Evolutionary conservation across 352 stramenopile species (phyloP).

Genomic region (Globisporangium carolinianum): DNA sequence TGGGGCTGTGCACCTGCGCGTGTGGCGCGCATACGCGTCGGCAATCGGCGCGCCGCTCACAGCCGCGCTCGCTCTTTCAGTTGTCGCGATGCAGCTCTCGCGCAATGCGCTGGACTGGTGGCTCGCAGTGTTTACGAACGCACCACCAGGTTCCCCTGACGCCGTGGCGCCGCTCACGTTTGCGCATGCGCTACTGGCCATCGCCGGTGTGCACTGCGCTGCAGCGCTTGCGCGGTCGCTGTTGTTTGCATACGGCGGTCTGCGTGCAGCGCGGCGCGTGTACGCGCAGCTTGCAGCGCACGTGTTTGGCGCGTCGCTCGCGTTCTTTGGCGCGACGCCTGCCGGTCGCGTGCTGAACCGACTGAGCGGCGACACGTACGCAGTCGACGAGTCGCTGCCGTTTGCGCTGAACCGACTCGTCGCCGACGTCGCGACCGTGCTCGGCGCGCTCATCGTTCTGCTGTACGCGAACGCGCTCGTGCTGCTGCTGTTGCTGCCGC

Average conservation of each 20-base stretch:
- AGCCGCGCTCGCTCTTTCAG: constrained; percentile 35
- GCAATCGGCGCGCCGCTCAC: constrained; percentile 45
- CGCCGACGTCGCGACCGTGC: constrained; percentile 67
- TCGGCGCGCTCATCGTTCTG: constrained; percentile 68
- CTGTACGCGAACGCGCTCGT: constrained; percentile 77
- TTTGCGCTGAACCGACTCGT: constrained; percentile 89
- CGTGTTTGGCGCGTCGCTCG: constrained; percentile 49
- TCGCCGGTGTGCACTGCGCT: constrained; percentile 61
- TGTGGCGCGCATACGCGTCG: constrained; percentile 57
- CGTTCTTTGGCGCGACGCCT: constrained; percentile 69
- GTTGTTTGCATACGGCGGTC: constrained; percentile 76
- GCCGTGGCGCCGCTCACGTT: constrained; percentile 42
- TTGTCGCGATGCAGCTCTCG: constrained; percentile 71
- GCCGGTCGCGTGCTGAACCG: constrained; percentile 69
- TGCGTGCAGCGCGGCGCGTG: constrained; percentile 55
- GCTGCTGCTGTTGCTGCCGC: constrained; percentile 59
- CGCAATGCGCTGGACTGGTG: constrained; percentile 79
- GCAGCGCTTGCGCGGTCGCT: constrained; percentile 73
- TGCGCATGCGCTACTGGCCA: constrained; percentile 47
- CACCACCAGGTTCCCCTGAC: constrained; percentile 7
- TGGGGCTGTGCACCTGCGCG: constrained; percentile 37
- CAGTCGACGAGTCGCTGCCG: constrained; percentile 80
- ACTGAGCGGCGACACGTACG: constrained; percentile 76
- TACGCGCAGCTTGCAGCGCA: constrained; percentile 47
- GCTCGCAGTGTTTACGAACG: constrained; percentile 77